Base-by-base conservation (phyloP, 371 early-diverging fungal species). In the Choanephora cucurbitarum region DNA sequence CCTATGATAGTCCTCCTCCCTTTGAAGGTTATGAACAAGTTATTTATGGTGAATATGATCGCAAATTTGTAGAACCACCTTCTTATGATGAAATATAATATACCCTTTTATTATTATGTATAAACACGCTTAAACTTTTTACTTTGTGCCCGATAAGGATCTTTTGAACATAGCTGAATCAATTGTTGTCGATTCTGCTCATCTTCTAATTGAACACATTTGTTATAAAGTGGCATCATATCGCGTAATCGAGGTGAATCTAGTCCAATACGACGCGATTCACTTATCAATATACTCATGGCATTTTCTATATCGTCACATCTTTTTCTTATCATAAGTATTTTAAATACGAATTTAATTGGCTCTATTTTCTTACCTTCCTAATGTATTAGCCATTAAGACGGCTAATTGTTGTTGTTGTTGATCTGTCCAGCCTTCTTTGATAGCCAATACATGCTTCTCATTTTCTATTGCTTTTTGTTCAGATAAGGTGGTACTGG, bases 131-230 rank as follows among this genome's bases (percentile, higher is more conserved):
- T 28, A 28, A 28, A 28, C 7, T 28, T n/a, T 28, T 28, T 28
- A 28, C 28, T 28, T 28, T 28, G 28, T 5, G 28, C 28, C 7
- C 28, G 28, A 28, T 28, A 28, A 28, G 28, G 28, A 28, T 67
- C 59, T 54, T 44, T 58, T 10, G 49, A 28, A 49, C 80, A 82
- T 10, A 85, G 61, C 4, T 62, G 46, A 21, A 79, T 31, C 21
- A 86, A 50, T 5, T 72, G 52, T 18, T 60, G 61, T 17, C 68
- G 70, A 0, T 73, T 66, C 15, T 73, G 74, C 11, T 71, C 65
- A 44, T 84, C 72, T 59, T 81, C 82, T 28, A 84, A 52, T 42
- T 81, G 79, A 57, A 83, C 73, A 23, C 79, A 77, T 59, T 82
- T 81, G 53, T 77, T 80, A 48, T 81, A 81, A 19, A 77, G 60